Conservation (phyloP, 1,284 basidiomycete species). For the Phylloporus sp. region DNA sequence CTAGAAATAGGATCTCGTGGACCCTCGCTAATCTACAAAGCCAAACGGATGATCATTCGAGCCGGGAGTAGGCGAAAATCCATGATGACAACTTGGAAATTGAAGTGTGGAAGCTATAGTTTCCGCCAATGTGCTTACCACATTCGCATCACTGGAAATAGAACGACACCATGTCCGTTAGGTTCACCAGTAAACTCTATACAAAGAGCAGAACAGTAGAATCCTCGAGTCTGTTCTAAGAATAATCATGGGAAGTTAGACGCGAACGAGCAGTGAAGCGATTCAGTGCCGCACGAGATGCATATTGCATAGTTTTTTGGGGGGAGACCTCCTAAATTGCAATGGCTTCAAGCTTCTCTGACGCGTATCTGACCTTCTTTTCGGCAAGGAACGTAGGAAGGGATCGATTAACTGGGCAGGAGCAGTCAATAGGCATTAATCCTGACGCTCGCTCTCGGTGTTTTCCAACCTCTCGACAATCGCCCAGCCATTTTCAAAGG, state of each 20-base stretch:
- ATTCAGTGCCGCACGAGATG: no score
- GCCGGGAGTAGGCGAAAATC: no score
- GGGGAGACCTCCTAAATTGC: background rate
- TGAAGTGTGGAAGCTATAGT: no score
- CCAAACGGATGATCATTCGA: no score
- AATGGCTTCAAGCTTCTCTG: background rate
- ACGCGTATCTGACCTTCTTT: slow-evolving; percentile 48
- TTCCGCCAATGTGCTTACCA: no score
- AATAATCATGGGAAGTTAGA: background rate
- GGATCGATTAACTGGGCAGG: slow-evolving; percentile 51
- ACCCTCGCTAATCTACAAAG: no score
- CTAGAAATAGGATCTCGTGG: no score
- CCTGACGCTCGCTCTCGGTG: slow-evolving; percentile 26
- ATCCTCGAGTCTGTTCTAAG: background rate
- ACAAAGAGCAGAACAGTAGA: background rate
- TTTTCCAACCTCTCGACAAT: slow-evolving; percentile 49
- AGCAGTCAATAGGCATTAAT: slow-evolving; percentile 65
- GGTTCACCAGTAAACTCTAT: slow-evolving; percentile 20
- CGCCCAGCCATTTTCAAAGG: slow-evolving; percentile 74
- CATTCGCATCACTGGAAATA: background rate
- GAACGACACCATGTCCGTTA: background rate
- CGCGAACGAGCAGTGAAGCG: background rate
- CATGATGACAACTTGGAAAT: no score
- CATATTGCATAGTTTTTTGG: background rate
- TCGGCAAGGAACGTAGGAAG: slow-evolving; percentile 54